Percentiles rank a stretch among this genome's conserved stretches.
Evolutionary conservation across 805 yeast genomes (phyloP).

Genomic region (Cyberlindnera suaveolens): DNA sequence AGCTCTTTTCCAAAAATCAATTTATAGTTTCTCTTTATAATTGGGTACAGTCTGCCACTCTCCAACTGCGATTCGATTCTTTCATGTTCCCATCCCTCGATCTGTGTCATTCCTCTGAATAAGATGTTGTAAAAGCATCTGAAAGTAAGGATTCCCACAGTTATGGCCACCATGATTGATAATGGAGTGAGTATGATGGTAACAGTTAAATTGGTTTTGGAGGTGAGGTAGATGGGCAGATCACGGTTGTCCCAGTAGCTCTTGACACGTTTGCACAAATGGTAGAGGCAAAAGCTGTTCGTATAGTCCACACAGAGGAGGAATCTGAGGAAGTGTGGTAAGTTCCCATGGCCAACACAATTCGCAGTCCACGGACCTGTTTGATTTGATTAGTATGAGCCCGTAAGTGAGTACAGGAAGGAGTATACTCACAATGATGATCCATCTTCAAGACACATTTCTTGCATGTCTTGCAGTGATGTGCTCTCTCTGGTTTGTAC

Average conservation of each 20-base stretch:
- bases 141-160: slow-evolving; percentile 52
- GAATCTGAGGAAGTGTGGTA: slow-evolving; percentile 78
- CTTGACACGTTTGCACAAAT: slow-evolving; percentile 34
- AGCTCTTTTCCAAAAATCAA: slow-evolving; percentile 18
- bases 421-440: slow-evolving; percentile 54
- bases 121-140: slow-evolving; percentile 54
- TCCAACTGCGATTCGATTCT: slow-evolving; percentile 63
- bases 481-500: slow-evolving; percentile 78
- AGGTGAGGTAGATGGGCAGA: slow-evolving; percentile 50
- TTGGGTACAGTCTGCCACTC: slow-evolving; percentile 47
- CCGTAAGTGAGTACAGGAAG: neutral
- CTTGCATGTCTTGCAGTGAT: slow-evolving; percentile 76
- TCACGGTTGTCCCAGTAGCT: slow-evolving; percentile 42
- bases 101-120: slow-evolving; percentile 73
- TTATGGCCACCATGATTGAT: slow-evolving; percentile 50
- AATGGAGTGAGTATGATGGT: slow-evolving; percentile 50
- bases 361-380: slow-evolving; percentile 78
- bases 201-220: slow-evolving; percentile 45
- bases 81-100: slow-evolving; percentile 90
- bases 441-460: slow-evolving; percentile 84
- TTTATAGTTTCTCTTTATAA: slow-evolving; percentile 38
- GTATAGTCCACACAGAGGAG: slow-evolving; percentile 56
- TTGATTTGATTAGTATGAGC: neutral
- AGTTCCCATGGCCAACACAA: slow-evolving; percentile 76
- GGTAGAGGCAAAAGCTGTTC: slow-evolving; percentile 39